phyloP scores from a whole-genome alignment of 1,139 yeast species.

The Petasospora fabianii region DNA sequence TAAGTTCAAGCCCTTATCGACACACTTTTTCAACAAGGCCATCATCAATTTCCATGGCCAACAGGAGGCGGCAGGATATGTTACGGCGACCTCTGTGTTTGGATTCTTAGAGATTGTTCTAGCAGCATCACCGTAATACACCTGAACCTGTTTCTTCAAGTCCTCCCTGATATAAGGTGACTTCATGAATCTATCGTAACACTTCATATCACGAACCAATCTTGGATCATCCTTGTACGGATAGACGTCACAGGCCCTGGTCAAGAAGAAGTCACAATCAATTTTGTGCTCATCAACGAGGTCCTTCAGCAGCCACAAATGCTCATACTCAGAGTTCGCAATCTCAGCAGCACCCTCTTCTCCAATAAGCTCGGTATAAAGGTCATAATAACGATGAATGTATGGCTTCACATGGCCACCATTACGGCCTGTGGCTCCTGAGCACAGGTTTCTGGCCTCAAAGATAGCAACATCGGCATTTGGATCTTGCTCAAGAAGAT shows the following conservation, averaged over 20 bases:
- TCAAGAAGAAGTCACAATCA: slow-evolving; percentile 34
- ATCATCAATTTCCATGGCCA: slow-evolving; percentile 40
- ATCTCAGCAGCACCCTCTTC: slow-evolving; percentile 32
- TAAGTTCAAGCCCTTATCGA: slow-evolving; percentile 34
- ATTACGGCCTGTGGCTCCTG: slow-evolving; percentile 48
- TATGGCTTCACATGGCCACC: slow-evolving; percentile 46
- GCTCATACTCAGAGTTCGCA: slow-evolving; percentile 33
- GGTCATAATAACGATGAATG: slow-evolving; percentile 28
- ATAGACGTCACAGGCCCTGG: slow-evolving; percentile 35
- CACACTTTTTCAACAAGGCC: slow-evolving; percentile 30
- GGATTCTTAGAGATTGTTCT: slow-evolving; percentile 16
- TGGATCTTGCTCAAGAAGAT: slow-evolving; percentile 26
- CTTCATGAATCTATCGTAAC: slow-evolving; percentile 21
- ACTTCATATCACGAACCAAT: slow-evolving; percentile 14
- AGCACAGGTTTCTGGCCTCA: slow-evolving; percentile 41
- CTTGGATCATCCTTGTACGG: slow-evolving; percentile 25
- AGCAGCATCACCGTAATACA: slow-evolving; percentile 19
- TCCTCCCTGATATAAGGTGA: slow-evolving; percentile 29
- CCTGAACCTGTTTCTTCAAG: slow-evolving; percentile 19
- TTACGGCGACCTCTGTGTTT: slow-evolving; percentile 28
- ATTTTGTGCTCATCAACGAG: slow-evolving; percentile 31
- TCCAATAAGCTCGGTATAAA: slow-evolving; percentile 27
- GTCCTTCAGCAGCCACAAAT: slow-evolving; percentile 29
- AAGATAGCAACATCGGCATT: slow-evolving; percentile 31
- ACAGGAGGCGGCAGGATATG: slow-evolving; percentile 38